Conservation (phyloP, 106 monocot species). For the Dendrobium huoshanense region DNA sequence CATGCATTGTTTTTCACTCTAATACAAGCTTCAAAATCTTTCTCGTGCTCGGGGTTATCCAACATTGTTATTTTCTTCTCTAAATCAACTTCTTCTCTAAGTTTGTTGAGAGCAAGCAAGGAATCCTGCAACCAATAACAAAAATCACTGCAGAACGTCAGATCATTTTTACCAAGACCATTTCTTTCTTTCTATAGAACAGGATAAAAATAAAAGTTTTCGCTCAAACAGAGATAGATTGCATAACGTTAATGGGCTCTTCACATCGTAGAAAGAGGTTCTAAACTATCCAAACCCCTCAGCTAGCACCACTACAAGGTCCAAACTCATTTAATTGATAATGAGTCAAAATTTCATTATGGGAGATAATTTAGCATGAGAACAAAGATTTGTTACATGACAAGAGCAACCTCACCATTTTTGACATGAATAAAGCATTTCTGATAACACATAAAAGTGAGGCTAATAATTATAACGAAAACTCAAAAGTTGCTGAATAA, state of each 20-base stretch:
- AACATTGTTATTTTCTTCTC: conserved; percentile 59
- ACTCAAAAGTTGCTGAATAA: too few relatives aligned
- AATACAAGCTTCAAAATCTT: conserved; percentile 76
- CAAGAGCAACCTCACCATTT: too few relatives aligned
- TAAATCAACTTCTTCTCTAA: conserved; percentile 83
- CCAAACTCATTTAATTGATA: too few relatives aligned
- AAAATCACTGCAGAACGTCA: neutral
- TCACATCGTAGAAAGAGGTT: neutral
- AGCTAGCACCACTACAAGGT: neutral
- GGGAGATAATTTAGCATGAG: too few relatives aligned
- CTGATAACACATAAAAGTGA: too few relatives aligned
- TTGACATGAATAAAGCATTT: too few relatives aligned
- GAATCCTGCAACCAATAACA: conserved; percentile 54
- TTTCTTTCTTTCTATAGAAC: too few relatives aligned
- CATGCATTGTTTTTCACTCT: conserved; percentile 93
- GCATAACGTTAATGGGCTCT: neutral
- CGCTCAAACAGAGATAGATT: neutral
- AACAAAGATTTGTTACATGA: too few relatives aligned
- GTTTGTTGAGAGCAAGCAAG: conserved; percentile 63
- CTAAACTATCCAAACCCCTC: neutral
- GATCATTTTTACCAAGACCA: too few relatives aligned
- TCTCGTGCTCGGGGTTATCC: conserved; percentile 40
- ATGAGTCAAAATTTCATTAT: too few relatives aligned
- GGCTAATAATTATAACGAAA: too few relatives aligned
- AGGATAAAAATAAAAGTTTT: too few relatives aligned